A percentile compares a stretch with the other conserved stretches of the same genome.
Conservation (phyloP, 768 basidiomycete species). For the Mycena floridula region DNA sequence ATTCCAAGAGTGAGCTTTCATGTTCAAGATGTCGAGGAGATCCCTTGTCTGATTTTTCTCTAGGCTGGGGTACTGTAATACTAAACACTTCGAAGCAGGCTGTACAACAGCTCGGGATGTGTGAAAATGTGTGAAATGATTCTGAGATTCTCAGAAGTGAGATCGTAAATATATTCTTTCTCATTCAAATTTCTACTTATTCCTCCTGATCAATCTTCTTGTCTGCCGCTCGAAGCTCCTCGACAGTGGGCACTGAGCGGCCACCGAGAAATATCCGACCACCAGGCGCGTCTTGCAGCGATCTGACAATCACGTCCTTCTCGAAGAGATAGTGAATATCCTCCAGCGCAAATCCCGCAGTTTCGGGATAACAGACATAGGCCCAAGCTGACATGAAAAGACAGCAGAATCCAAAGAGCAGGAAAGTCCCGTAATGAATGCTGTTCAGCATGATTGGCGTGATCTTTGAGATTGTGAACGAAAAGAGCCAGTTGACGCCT, state of each 20-base stretch:
- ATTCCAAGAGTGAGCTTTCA: no score
- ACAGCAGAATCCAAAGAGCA: slow-evolving; percentile 36
- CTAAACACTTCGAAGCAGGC: no score
- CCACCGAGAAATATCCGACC: slow-evolving; percentile 27
- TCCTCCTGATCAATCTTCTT: slow-evolving; percentile 2
- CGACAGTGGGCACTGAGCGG: slow-evolving; percentile 11
- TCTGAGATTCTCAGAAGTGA: no score
- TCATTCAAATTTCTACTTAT: no score
- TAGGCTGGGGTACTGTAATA: no score
- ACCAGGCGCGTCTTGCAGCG: slow-evolving; percentile 35
- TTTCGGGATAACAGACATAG: slow-evolving; percentile 41
- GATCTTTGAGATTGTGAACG: slow-evolving; percentile 36
- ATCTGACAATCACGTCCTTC: slow-evolving; percentile 25
- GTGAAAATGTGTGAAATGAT: no score
- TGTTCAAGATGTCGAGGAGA: no score
- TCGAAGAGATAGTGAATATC: slow-evolving; percentile 41
- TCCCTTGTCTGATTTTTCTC: no score
- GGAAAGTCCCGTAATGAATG: slow-evolving; percentile 33
- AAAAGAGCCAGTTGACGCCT: slow-evolving; percentile 40
- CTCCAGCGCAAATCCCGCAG: slow-evolving; percentile 38
- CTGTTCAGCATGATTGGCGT: slow-evolving; percentile 11
- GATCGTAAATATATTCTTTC: no score
- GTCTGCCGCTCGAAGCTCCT: slow-evolving; percentile 5
- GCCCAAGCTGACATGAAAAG: slow-evolving; percentile 36
- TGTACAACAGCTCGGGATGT: no score